A percentile compares a stretch with the other conserved stretches of the same genome.
These are phyloP conservation scores for Clarireedia paspali DNA, from an alignment of 2,329 filamentous ascomycete genomes.

Conservation along the genomic window DNA sequence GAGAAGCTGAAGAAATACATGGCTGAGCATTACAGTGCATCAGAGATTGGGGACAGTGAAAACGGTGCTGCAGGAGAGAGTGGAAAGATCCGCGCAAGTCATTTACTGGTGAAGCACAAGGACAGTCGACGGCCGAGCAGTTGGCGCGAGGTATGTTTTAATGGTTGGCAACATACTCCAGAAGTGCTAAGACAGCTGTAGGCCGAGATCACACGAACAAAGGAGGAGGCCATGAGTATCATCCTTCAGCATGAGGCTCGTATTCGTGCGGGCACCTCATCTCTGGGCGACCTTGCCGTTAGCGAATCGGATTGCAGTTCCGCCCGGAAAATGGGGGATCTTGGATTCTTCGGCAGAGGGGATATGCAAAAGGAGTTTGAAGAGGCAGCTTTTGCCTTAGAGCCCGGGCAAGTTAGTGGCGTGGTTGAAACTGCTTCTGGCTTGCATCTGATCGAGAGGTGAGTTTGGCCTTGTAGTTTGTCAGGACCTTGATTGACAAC, in stretches of 20 bases:
- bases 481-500: background rate
- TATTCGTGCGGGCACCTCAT: slow-evolving; percentile 62
- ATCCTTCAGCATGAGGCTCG: slow-evolving; percentile 66
- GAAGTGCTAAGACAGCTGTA: slow-evolving; percentile 23
- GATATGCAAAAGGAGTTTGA: slow-evolving; percentile 99
- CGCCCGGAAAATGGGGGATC: slow-evolving; percentile 84
- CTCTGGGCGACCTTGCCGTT: slow-evolving; percentile 75
- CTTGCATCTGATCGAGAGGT: slow-evolving; percentile 93
- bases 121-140: slow-evolving; percentile 83
- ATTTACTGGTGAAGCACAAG: slow-evolving; percentile 88
- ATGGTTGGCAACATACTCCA: background rate
- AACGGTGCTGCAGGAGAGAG: slow-evolving; percentile 37
- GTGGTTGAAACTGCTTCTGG: slow-evolving; percentile 91
- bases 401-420: slow-evolving; percentile 77
- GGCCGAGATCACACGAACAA: slow-evolving; percentile 76
- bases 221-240: slow-evolving; percentile 77
- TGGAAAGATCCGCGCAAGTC: slow-evolving; percentile 88
- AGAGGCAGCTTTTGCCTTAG: slow-evolving; percentile 84
- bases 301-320: slow-evolving; percentile 95
- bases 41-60: slow-evolving; percentile 33
- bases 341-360: slow-evolving; percentile 88
- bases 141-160: slow-evolving; percentile 65
- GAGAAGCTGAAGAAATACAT: slow-evolving; percentile 93
- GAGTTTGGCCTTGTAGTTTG: slow-evolving; percentile 1
- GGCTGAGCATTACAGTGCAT: slow-evolving; percentile 72